These are phyloP conservation scores for Flueggea neowawraea DNA, from an alignment of 441 rosid species.

Conservation along the genomic window DNA sequence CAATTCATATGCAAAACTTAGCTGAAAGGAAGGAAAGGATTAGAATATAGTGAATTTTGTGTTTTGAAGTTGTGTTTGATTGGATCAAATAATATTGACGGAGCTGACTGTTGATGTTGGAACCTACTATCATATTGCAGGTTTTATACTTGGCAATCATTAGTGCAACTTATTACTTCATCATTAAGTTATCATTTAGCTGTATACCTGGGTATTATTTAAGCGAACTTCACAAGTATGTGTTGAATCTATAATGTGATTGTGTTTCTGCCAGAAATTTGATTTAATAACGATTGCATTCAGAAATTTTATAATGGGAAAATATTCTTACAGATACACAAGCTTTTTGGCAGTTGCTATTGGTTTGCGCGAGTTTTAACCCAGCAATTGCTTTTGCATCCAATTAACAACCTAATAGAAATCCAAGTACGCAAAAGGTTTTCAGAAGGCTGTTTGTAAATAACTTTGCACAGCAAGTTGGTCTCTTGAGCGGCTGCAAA, in stretches of 20 bases:
- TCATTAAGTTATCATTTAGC: conserved; percentile 51
- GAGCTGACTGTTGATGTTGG: neutral
- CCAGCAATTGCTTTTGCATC: too few relatives aligned
- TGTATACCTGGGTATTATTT: conserved; percentile 88
- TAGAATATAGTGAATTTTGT: too few relatives aligned
- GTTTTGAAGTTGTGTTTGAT: too few relatives aligned
- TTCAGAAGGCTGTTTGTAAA: too few relatives aligned
- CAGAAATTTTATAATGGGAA: conserved; percentile 7
- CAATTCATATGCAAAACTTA: too few relatives aligned
- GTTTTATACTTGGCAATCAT: conserved; percentile 66
- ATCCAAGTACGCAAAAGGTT: too few relatives aligned
- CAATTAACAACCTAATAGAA: too few relatives aligned
- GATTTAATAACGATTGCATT: conserved; percentile 2
- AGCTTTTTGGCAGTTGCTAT: conserved; percentile 68
- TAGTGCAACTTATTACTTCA: conserved; percentile 62
- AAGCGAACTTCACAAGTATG: conserved; percentile 73
- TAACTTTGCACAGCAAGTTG: too few relatives aligned
- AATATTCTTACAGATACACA: conserved; percentile 51
- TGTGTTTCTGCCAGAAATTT: neutral
- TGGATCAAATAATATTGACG: too few relatives aligned
- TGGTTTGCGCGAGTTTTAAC: conserved; percentile 21
- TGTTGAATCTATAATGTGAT: neutral
- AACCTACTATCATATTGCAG: conserved; percentile 36
- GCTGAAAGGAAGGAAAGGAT: too few relatives aligned
- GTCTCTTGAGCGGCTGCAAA: too few relatives aligned